Base-by-base conservation (phyloP, 768 basidiomycete species). In the Kwoniella botswanensis region DNA sequence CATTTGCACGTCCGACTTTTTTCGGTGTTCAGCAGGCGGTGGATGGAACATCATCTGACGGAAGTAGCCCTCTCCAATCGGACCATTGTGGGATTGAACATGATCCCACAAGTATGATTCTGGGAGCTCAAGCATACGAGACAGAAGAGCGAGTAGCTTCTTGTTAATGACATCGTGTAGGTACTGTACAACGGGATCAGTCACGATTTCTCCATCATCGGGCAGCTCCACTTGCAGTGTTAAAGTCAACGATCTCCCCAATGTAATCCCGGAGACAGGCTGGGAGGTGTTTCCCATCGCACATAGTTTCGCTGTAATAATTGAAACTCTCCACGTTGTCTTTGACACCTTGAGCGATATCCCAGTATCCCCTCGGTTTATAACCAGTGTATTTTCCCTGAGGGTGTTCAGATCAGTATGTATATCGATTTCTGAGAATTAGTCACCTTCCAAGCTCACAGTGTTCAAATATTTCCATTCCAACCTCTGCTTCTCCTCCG, bases 81-180 rank as follows among this genome's bases (percentile, higher is more conserved):
- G 67, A 21, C 57, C 52, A 17, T 41, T 42, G 9, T 56, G 41
- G 6, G 57, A 68, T 61, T 78, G 71, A 9, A 78, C 72, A 26
- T 75, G 69, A 7, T 78, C 70, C 76, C 76, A 78, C 11, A 80
- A 73, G 22, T 75, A 75, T 35, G 78, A 77, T 22, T 71, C 74
- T 15, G 66, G 64, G 5, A 80, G 71, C 57, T 80, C 79, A 65
- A 80, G 75, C 15, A 79, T 77, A 13, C 65, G 63, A 2, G 79
- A 80, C 17, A 80, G 65, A 21, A 80, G 66, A 4, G 62, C 69
- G 21, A 78, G 65, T 11, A 80, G 67, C 7, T 74, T 67, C 24
- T 71, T 70, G 65, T 78, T 78, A 26, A 68, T 50, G 17, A 59
- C 50, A n/a, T 65, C 26, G 21, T 50, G 52, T 21, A 65, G 52